These are phyloP conservation scores for Escallonia herrerae DNA, from an alignment of 129 eudicot species.

Conservation along the genomic window DNA sequence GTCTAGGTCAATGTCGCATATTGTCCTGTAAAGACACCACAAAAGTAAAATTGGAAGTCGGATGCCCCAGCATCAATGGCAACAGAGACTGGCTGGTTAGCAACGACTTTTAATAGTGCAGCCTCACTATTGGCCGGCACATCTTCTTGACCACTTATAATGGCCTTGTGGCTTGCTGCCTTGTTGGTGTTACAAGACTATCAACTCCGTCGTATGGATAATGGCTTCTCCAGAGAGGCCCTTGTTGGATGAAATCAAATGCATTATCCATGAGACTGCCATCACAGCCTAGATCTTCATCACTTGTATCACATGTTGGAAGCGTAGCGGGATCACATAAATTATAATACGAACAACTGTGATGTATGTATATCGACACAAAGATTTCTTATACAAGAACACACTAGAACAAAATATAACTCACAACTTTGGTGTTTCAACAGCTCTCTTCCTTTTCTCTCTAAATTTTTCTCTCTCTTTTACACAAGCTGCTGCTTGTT, in stretches of 20 bases:
- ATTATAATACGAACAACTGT: too few relatives aligned
- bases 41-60: conserved; percentile 5
- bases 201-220: not conserved
- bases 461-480: too few relatives aligned
- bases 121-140: not conserved
- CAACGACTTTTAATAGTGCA: not conserved
- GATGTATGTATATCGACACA: too few relatives aligned
- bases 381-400: too few relatives aligned
- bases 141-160: not conserved
- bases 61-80: not conserved
- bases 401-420: too few relatives aligned
- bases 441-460: too few relatives aligned
- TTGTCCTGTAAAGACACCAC: conserved; percentile 4
- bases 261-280: not conserved
- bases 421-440: too few relatives aligned
- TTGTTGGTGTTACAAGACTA: conserved; percentile 2
- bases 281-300: not conserved
- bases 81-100: not conserved
- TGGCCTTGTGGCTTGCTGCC: not conserved
- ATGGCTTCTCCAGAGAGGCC: not conserved
- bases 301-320: conserved; percentile 1
- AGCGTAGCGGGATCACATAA: too few relatives aligned
- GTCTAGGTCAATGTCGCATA: conserved; percentile 5
- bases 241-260: not conserved
- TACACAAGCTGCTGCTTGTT: too few relatives aligned